These are phyloP conservation scores for Phytophthora pseudosyringae DNA, from an alignment of 352 stramenopile species.

Conservation along the genomic window DNA sequence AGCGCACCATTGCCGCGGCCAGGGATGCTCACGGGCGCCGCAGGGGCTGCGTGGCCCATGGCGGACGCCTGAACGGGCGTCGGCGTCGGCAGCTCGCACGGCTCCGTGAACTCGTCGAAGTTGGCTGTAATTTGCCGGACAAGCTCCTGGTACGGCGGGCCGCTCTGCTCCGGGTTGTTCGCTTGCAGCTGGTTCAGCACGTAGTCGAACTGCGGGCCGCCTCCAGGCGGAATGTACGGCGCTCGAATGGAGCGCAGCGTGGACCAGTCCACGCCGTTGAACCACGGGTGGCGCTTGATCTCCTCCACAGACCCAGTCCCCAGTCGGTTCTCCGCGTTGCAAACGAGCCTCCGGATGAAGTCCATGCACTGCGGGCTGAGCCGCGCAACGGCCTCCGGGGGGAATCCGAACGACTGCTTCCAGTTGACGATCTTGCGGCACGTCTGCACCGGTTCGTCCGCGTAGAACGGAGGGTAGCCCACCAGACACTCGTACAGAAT, in stretches of 20 bases:
- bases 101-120: conserved; percentile 98
- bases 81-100: conserved; percentile 50
- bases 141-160: conserved; percentile 85
- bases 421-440: conserved; percentile 96
- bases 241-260: conserved; percentile 83
- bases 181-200: conserved; percentile 93
- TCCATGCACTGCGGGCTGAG: conserved; percentile 91
- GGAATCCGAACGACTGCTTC: conserved; percentile 87
- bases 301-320: conserved; percentile 94
- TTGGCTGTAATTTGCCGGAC: conserved; percentile 95
- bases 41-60: conserved; percentile 24
- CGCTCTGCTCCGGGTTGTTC: conserved; percentile 58
- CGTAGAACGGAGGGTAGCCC: conserved; percentile 99
- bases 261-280: conserved; percentile 94
- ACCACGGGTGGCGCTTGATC: conserved; percentile 98
- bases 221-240: conserved; percentile 88
- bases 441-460: conserved; percentile 96
- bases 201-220: conserved; percentile 91
- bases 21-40: conserved; percentile 12
- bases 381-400: conserved; percentile 56
- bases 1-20: conserved; percentile 6
- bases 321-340: conserved; percentile 94
- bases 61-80: conserved; percentile 30
- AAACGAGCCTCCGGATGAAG: conserved; percentile 94
- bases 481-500: conserved; percentile 99